Percentiles rank a stretch among this genome's conserved stretches.
phyloP scores from a whole-genome alignment of 2,329 filamentous ascomycete genomes.

The Pyricularia pennisetigena region DNA sequence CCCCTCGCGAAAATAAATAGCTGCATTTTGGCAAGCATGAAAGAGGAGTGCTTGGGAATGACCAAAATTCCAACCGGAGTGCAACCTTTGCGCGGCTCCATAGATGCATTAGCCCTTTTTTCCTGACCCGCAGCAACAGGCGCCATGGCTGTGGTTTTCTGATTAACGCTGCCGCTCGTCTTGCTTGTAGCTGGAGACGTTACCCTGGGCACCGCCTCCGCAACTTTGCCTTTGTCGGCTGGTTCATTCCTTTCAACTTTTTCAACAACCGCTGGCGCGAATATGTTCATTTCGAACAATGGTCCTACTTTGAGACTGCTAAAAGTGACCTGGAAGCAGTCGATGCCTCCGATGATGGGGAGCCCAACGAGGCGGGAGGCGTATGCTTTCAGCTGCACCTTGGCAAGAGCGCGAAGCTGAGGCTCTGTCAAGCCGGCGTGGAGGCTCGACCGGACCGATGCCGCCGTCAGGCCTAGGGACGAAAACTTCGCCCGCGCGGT shows the following conservation, averaged over 20 bases:
- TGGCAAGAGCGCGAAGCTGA: constrained; percentile 1
- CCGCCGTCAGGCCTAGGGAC: not conserved
- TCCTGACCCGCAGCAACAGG: not conserved
- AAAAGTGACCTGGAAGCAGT: not conserved
- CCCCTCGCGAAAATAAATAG: constrained; percentile 2
- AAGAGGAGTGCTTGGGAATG: not conserved
- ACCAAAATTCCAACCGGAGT: not conserved
- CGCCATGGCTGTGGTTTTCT: not conserved
- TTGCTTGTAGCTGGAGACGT: not conserved
- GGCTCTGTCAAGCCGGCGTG: constrained; percentile 1
- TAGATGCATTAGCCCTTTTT: not conserved
- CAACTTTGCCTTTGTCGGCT: not conserved
- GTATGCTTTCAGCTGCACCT: not conserved
- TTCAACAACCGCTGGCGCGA: constrained; percentile 1
- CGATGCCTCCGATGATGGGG: not conserved
- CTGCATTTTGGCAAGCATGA: not conserved
- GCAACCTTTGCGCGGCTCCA: constrained; percentile 1
- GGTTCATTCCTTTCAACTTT: not conserved
- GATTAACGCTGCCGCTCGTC: not conserved
- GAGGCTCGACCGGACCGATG: not conserved
- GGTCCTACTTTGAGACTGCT: constrained; percentile 4
- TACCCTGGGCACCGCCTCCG: not conserved
- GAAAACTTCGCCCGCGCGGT: not conserved
- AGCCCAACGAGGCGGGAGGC: not conserved
- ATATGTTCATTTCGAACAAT: constrained; percentile 4